These are phyloP conservation scores for Galerina sulciceps DNA, from an alignment of 768 basidiomycete species.

Conservation along the genomic window DNA sequence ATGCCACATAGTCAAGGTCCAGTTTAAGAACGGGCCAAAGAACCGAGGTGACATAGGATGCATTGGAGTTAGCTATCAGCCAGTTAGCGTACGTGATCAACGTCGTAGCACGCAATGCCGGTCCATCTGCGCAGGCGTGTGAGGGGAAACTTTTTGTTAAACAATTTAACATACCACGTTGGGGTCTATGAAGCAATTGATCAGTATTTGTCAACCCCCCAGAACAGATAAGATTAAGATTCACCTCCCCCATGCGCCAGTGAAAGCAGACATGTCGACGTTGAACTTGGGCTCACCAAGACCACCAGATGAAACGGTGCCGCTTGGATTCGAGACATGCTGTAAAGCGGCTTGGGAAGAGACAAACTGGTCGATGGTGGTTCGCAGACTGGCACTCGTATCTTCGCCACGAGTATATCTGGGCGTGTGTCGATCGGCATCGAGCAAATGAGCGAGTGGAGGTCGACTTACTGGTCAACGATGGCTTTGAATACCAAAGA, in stretches of 20 bases:
- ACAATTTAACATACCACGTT: constrained; percentile 48
- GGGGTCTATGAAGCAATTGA: constrained; percentile 46
- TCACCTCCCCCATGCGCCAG: constrained; percentile 54
- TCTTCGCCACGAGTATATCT: constrained; percentile 58
- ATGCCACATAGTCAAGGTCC: constrained; percentile 77
- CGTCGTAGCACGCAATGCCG: constrained; percentile 72
- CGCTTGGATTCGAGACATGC: constrained; percentile 72
- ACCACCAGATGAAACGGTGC: constrained; percentile 64
- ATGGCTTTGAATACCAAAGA: constrained; percentile 70
- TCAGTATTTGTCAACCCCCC: not conserved
- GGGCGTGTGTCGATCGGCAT: constrained; percentile 29
- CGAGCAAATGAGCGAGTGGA: constrained; percentile 35
- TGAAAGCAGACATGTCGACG: constrained; percentile 66
- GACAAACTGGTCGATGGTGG: constrained; percentile 63
- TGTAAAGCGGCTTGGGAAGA: constrained; percentile 61
- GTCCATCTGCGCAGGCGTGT: constrained; percentile 55
- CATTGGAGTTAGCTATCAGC: constrained; percentile 56
- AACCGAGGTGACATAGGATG: constrained; percentile 48
- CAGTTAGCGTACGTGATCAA: constrained; percentile 75
- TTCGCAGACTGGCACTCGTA: constrained; percentile 38
- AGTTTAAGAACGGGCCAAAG: constrained; percentile 76
- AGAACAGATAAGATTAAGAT: constrained; percentile 2
- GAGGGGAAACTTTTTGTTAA: not conserved
- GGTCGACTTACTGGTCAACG: constrained; percentile 47
- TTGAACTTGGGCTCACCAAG: constrained; percentile 83